phyloP scores from a whole-genome alignment of 169 alveolate species.

The Eimeria tenella region DNA sequence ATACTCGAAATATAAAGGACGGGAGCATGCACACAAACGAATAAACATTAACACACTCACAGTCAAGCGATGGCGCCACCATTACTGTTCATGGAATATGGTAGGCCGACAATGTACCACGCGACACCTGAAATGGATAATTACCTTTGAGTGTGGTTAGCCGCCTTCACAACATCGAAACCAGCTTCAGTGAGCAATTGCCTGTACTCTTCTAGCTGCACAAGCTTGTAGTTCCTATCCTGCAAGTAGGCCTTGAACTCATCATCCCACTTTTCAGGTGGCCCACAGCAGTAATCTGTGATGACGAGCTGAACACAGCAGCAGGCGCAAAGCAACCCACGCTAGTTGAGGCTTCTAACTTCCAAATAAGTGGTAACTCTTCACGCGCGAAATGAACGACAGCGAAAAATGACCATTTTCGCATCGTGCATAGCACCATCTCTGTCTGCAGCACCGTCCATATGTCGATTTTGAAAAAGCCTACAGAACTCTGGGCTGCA shows the following conservation, averaged over 20 bases:
- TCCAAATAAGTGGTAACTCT: too few species aligned
- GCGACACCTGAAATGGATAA: too few species aligned
- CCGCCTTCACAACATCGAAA: conserved; percentile 1
- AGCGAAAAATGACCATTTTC: too few species aligned
- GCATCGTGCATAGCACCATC: too few species aligned
- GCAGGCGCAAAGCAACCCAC: too few species aligned
- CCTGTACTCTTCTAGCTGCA: conserved; percentile 35
- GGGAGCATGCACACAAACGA: too few species aligned
- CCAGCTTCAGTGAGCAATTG: conserved; percentile 17
- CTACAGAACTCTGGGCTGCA: neutral
- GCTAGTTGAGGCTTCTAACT: too few species aligned
- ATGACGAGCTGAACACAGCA: conserved; percentile 9
- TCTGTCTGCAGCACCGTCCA: neutral
- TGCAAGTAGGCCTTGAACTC: conserved; percentile 36
- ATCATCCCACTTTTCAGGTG: conserved; percentile 21
- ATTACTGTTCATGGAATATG: neutral
- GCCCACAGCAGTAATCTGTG: conserved; percentile 46
- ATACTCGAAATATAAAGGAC: too few species aligned
- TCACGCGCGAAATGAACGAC: too few species aligned
- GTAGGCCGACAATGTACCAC: too few species aligned
- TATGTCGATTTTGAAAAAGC: neutral
- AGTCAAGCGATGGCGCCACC: too few species aligned
- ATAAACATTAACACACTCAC: too few species aligned
- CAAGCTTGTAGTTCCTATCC: conserved; percentile 4
- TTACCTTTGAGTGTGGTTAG: conserved; percentile 26